These are phyloP conservation scores for Lagenidium sp. DNA, from an alignment of 352 stramenopile species.

Conservation along the genomic window DNA sequence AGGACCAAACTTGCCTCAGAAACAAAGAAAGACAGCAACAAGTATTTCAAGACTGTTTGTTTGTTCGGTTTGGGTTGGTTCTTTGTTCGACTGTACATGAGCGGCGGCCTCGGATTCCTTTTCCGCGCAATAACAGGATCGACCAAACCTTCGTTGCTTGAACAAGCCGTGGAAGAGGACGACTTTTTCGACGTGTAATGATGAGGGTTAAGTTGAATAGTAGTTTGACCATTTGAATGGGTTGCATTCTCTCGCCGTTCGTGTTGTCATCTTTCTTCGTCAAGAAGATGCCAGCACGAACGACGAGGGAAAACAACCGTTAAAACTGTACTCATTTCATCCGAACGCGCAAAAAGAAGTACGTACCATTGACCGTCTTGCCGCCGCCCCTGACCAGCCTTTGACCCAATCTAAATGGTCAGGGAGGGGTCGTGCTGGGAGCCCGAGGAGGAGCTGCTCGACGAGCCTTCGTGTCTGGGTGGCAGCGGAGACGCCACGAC, in stretches of 20 bases:
- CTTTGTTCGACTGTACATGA: constrained; percentile 57
- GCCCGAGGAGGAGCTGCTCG: constrained; percentile 7
- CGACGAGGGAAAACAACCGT: too few species aligned
- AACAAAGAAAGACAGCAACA: constrained; percentile 19
- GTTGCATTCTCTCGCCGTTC: too few species aligned
- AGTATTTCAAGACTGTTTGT: constrained; percentile 47
- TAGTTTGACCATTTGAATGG: background rate
- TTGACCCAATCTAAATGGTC: constrained; percentile 21
- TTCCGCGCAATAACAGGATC: background rate
- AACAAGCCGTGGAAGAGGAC: too few species aligned
- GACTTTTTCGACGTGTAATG: constrained; percentile 39
- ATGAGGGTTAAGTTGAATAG: background rate
- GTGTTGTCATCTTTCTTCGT: too few species aligned
- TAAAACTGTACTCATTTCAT: too few species aligned
- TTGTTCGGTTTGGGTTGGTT: constrained; percentile 57
- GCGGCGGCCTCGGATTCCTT: constrained; percentile 35
- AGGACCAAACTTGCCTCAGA: constrained; percentile 28
- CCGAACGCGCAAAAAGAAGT: too few species aligned
- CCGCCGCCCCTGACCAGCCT: too few species aligned
- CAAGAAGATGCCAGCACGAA: too few species aligned
- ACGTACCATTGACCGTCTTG: too few species aligned
- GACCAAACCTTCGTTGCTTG: too few species aligned
- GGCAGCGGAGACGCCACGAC: background rate
- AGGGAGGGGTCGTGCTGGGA: constrained; percentile 16
- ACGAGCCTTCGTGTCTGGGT: background rate